phyloP scores from a whole-genome alignment of 148 eudicot species.

The Spergularia bocconei region DNA sequence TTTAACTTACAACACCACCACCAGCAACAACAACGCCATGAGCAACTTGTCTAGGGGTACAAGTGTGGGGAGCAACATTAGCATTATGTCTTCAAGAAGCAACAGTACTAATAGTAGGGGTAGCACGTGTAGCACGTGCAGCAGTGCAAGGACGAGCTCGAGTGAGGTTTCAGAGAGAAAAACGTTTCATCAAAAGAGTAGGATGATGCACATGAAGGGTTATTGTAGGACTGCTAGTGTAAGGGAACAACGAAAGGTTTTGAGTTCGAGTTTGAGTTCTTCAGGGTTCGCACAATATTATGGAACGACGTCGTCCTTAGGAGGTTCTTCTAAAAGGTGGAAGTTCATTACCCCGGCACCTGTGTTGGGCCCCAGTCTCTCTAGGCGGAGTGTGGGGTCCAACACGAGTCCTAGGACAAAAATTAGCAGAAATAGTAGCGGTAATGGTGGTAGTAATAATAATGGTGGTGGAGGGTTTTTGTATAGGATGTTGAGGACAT shows the following conservation, averaged over 20 bases:
- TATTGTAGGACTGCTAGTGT: slow-evolving; percentile 14
- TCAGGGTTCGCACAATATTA: slow-evolving; percentile 9
- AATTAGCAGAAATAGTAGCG: slow-evolving; percentile 1
- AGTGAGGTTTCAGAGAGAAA: slow-evolving; percentile 40
- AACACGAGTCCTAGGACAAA: slow-evolving; percentile 24
- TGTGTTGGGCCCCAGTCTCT: slow-evolving; percentile 42
- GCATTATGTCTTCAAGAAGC: slow-evolving; percentile 50
- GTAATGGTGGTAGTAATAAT: background rate
- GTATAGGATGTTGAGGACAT: slow-evolving; percentile 44
- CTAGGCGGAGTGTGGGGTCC: slow-evolving; percentile 29
- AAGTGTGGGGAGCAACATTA: slow-evolving; percentile 43
- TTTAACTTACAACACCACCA: background rate
- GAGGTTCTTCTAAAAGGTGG: slow-evolving; percentile 51
- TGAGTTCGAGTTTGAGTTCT: slow-evolving; percentile 4
- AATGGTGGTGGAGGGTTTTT: slow-evolving; percentile 30
- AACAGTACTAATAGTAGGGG: slow-evolving; percentile 50
- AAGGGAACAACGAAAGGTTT: slow-evolving; percentile 6
- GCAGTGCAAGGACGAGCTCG: slow-evolving; percentile 48
- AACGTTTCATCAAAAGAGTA: slow-evolving; percentile 20
- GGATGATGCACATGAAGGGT: slow-evolving; percentile 23
- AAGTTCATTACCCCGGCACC: slow-evolving; percentile 57
- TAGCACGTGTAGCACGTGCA: slow-evolving; percentile 39
- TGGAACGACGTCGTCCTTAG: background rate
- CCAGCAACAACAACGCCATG: background rate
- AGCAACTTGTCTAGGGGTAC: slow-evolving; percentile 37